Evolutionary conservation across 768 basidiomycete species (phyloP).

Genomic region (Paxillus ammoniavirescens): DNA sequence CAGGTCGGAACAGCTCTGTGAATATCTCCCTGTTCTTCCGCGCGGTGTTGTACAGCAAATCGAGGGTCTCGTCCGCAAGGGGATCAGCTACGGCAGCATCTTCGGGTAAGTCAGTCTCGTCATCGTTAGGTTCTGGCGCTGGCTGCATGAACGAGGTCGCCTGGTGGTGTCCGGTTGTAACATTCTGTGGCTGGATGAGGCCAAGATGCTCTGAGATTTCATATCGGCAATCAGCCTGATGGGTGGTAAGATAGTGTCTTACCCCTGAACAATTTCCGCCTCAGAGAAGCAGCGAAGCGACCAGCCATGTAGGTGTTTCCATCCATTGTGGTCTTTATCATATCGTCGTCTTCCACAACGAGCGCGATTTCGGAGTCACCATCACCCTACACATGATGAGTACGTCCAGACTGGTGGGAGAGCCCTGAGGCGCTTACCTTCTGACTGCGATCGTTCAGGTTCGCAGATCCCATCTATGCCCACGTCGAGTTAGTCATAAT

Average conservation of each 20-base stretch:
- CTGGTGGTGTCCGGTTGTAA: constrained; percentile 38
- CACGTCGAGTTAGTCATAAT: constrained; percentile 3
- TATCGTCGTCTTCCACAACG: constrained; percentile 85
- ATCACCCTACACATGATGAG: constrained; percentile 58
- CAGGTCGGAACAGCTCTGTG: constrained; percentile 82
- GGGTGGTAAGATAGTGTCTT: constrained; percentile 7
- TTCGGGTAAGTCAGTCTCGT: constrained; percentile 56
- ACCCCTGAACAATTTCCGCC: constrained; percentile 85
- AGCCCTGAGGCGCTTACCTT: constrained; percentile 39
- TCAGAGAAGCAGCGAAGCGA: constrained; percentile 80
- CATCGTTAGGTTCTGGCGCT: constrained; percentile 66
- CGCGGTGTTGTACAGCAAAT: constrained; percentile 70
- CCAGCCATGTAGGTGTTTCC: constrained; percentile 69
- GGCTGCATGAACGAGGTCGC: constrained; percentile 70
- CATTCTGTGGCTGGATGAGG: constrained; percentile 70
- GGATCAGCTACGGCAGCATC: constrained; percentile 79
- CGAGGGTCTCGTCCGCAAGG: constrained; percentile 55
- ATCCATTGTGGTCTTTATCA: constrained; percentile 75
- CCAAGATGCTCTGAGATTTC: constrained; percentile 73
- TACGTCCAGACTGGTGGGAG: not conserved
- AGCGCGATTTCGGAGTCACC: constrained; percentile 95
- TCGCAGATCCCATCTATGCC: constrained; percentile 85
- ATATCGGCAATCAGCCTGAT: constrained; percentile 7
- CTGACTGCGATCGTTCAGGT: constrained; percentile 86
- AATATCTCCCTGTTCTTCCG: constrained; percentile 81